Conservation (phyloP, 2,329 filamentous ascomycete species). For the Eutypa lata region DNA sequence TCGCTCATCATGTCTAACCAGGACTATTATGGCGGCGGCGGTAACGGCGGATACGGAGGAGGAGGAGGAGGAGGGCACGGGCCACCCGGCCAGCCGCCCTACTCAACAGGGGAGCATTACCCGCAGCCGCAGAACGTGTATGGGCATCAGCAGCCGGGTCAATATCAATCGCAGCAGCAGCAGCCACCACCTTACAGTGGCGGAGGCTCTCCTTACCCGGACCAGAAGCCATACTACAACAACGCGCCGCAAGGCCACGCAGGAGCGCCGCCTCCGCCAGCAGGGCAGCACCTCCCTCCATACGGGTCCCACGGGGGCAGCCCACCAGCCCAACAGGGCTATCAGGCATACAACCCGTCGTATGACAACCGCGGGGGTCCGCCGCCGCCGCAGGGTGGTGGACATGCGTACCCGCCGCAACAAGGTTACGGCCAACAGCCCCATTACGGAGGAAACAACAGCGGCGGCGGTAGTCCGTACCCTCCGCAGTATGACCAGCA, state of each 20-base stretch:
- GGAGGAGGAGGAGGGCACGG: not conserved
- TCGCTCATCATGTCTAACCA: not conserved
- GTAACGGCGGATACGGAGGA: not conserved
- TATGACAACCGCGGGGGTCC: not conserved
- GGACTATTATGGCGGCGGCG: not conserved
- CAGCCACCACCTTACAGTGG: not conserved
- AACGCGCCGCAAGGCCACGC: not conserved
- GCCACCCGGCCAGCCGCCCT: not conserved
- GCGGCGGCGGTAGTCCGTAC: not conserved
- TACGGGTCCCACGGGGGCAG: not conserved
- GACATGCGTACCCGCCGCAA: not conserved
- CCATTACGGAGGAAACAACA: no score
- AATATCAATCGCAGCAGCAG: not conserved
- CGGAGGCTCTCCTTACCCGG: not conserved
- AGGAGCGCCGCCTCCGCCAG: not conserved
- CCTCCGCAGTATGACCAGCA: not conserved
- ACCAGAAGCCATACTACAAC: not conserved
- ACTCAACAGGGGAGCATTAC: not conserved
- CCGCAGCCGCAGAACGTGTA: not conserved
- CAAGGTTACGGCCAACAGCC: not conserved
- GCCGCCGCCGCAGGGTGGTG: not conserved
- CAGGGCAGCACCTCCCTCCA: not conserved
- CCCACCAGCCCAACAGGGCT: not conserved
- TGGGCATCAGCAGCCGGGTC: not conserved
- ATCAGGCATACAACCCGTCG: not conserved